These are phyloP conservation scores for Neurospora sp. DNA, from an alignment of 2,329 filamentous ascomycete species.

Conservation along the genomic window DNA sequence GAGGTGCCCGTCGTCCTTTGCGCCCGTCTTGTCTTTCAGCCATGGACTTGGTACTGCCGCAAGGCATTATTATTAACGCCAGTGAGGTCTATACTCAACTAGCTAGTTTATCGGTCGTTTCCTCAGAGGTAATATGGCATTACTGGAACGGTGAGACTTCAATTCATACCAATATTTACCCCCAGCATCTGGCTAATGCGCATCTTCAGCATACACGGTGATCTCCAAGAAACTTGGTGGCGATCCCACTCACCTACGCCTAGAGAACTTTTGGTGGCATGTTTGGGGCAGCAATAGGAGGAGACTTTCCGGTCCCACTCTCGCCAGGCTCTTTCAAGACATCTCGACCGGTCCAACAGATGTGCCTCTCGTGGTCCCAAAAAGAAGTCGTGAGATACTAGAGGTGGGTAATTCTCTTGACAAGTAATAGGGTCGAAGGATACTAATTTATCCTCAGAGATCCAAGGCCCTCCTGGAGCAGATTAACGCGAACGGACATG, in stretches of 20 bases:
- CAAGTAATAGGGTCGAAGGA: not conserved
- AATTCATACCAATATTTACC: not conserved
- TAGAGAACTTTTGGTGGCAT: constrained; percentile 59
- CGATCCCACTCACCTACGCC: constrained; percentile 51
- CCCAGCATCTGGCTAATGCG: constrained; percentile 4
- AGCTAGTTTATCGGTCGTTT: constrained; percentile 38
- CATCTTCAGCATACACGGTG: constrained; percentile 44
- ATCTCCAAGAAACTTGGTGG: constrained; percentile 44
- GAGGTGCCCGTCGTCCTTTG: constrained; percentile 2
- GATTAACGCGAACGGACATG: constrained; percentile 3
- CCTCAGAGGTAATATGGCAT: constrained; percentile 41
- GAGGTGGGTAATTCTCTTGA: constrained; percentile 28
- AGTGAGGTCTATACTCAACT: constrained; percentile 42
- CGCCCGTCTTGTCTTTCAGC: not conserved
- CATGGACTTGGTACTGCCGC: constrained; percentile 39
- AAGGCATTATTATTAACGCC: constrained; percentile 47
- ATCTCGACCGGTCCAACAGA: constrained; percentile 49
- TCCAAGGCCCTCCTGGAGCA: constrained; percentile 11
- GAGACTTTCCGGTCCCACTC: constrained; percentile 38
- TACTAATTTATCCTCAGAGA: constrained; percentile 10
- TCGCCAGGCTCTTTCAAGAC: constrained; percentile 46
- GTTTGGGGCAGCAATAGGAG: constrained; percentile 50
- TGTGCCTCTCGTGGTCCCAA: constrained; percentile 43
- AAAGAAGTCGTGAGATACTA: constrained; percentile 42
- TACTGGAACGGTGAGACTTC: constrained; percentile 45